Evolutionary conservation across 2,329 filamentous ascomycete genomes (phyloP), one percentile per base, ranked within the genome.

Genomic region (Hymenotorrendiella dingleyae): DNA sequence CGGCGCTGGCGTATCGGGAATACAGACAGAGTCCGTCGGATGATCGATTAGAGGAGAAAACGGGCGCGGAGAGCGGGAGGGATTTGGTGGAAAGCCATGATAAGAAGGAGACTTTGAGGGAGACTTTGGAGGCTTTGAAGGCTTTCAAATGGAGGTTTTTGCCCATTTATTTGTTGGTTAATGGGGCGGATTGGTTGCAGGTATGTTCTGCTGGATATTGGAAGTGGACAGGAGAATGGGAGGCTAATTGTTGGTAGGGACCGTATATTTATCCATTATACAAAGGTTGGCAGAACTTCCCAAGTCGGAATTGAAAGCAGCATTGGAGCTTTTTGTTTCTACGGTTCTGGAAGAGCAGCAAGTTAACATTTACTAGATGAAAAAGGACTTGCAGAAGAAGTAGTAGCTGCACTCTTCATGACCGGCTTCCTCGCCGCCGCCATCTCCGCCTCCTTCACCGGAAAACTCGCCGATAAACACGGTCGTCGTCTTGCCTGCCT

Each of bases 121-220:
- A n/a, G n/a, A n/a, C n/a, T n/a, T n/a, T n/a, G 23, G 43, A 40
- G n/a, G 28, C 35, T 11, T 19, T 49, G 14, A 43, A 36, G 30
- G 24, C 38, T 12, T 54, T 57, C 32, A 57, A 57, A 35, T 49
- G 39, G 49, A 47, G 42, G 8, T 69, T 69, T 48, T 55, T 67
- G 32, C 45, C 54, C 12, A 67, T 72, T 21, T 73, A 72, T 44
- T 57, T 68, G 34, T 60, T 73, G 3, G 66, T 69, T 11, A 70
- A 70, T 64, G 68, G 64, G 34, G 66, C 70, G 6, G 70, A 74
- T 57, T 73, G 70, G 70, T 62, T 74, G 14, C 69, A 72, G 60
- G 67, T 67, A 41, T 43, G 40, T 36, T 19, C 20, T 17, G 4
- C 7, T 11, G 11, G 14, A 20, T 10, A 17, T 17, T 20, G n/a